Conservation (phyloP, 2,329 filamentous ascomycete species). For the Chaetothyriales sp. region DNA sequence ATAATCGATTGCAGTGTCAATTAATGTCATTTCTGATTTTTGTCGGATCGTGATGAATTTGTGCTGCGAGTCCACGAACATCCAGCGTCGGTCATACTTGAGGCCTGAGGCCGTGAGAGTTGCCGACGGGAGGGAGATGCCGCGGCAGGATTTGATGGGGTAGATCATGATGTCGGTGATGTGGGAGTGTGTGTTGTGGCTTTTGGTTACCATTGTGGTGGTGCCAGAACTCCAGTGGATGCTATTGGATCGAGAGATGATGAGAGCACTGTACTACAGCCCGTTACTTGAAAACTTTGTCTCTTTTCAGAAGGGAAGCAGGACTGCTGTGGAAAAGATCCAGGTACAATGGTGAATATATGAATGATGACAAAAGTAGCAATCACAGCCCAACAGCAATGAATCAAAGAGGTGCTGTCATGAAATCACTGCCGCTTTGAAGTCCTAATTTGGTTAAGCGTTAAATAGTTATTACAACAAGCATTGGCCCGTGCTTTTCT, state of each 20-base stretch:
- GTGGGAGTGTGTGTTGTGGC: slow-evolving; percentile 4
- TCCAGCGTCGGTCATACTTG: slow-evolving; percentile 52
- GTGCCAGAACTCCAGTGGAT: too few relatives aligned
- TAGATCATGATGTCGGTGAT: slow-evolving; percentile 39
- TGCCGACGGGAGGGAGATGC: slow-evolving; percentile 40
- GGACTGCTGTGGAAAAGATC: too few relatives aligned
- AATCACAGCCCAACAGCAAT: too few relatives aligned
- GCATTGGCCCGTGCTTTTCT: background rate
- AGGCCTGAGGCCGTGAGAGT: slow-evolving; percentile 43
- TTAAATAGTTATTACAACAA: background rate
- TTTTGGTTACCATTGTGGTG: background rate
- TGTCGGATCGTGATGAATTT: slow-evolving; percentile 52
- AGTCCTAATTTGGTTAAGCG: background rate
- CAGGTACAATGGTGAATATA: too few relatives aligned
- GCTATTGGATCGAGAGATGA: background rate
- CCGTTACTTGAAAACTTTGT: too few relatives aligned
- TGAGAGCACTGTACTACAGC: too few relatives aligned
- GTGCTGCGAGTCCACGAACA: slow-evolving; percentile 45
- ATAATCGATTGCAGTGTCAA: slow-evolving; percentile 39
- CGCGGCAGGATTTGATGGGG: slow-evolving; percentile 54
- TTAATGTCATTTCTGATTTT: slow-evolving; percentile 49
- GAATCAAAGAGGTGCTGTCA: too few relatives aligned
- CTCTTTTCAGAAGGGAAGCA: too few relatives aligned
- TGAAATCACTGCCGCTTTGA: background rate
- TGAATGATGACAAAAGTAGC: too few relatives aligned